Percentiles rank a stretch among this genome's conserved stretches.
phyloP scores from a whole-genome alignment of 2,329 filamentous ascomycete genomes.

The Gnomoniopsis sp. region DNA sequence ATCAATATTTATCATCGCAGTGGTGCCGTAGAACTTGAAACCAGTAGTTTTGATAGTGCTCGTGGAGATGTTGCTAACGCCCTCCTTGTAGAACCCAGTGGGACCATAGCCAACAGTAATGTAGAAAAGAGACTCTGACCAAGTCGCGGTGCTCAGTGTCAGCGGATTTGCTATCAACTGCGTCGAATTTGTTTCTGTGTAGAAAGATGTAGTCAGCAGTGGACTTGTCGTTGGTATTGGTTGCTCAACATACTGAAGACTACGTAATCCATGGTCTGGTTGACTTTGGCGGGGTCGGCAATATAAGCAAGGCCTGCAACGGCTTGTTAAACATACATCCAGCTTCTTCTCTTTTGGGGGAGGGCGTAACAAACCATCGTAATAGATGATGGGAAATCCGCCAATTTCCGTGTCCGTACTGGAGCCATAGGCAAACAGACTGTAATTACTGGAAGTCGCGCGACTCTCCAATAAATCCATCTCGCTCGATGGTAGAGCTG shows the following conservation, averaged over 20 bases:
- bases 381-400: constrained; percentile 11
- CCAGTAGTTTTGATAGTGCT: constrained; percentile 2
- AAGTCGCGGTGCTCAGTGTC: not conserved
- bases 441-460: constrained; percentile 4
- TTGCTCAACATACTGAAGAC: not conserved
- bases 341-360: not conserved
- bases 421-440: constrained; percentile 14
- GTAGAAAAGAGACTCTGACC: constrained; percentile 9
- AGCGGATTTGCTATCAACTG: constrained; percentile 9
- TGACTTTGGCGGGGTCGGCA: constrained; percentile 11
- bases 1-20: constrained; percentile 3
- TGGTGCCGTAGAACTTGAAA: constrained; percentile 14
- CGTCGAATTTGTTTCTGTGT: not conserved
- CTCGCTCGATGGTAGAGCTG: not conserved
- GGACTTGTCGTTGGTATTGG: not conserved
- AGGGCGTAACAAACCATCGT: not conserved
- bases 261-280: constrained; percentile 7
- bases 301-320: constrained; percentile 7
- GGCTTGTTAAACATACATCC: not conserved
- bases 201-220: not conserved
- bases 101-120: not conserved
- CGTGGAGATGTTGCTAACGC: not conserved
- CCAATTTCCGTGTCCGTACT: not conserved
- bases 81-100: constrained; percentile 9
- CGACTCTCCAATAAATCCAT: not conserved